Evolutionary conservation across 306 rosid species (phyloP).

Genomic region (Neltuma alba): DNA sequence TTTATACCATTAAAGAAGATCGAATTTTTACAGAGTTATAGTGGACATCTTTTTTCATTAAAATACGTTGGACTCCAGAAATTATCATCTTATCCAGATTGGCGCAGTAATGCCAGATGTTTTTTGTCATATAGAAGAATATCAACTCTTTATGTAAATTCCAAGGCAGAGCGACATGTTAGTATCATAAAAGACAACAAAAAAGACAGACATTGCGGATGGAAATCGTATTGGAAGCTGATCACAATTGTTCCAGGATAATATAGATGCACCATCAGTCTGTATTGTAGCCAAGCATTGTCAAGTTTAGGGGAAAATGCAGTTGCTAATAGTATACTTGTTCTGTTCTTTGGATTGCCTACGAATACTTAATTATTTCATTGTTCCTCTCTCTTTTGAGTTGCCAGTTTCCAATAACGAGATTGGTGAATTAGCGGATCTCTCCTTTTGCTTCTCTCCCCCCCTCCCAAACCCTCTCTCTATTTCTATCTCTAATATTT

Average conservation of each 20-base stretch:
- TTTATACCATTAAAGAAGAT: neutral
- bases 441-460: neutral
- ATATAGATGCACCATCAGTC: neutral
- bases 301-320: neutral
- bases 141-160: neutral
- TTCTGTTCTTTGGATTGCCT: neutral
- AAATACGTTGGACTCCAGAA: neutral
- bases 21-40: neutral
- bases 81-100: neutral
- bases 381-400: neutral
- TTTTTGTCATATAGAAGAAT: neutral
- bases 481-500: neutral
- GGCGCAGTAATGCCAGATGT: neutral
- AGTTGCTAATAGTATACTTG: neutral
- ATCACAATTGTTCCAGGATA: neutral
- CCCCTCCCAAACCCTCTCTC: neutral
- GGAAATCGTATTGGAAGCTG: neutral
- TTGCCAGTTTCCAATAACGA: neutral
- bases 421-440: constrained; percentile 10
- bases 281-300: neutral
- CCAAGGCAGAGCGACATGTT: neutral
- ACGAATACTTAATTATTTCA: neutral
- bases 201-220: neutral
- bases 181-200: neutral
- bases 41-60: neutral